These are phyloP conservation scores for Sugiyamaella marilandica DNA, from an alignment of 805 yeast genomes.

Conservation along the genomic window DNA sequence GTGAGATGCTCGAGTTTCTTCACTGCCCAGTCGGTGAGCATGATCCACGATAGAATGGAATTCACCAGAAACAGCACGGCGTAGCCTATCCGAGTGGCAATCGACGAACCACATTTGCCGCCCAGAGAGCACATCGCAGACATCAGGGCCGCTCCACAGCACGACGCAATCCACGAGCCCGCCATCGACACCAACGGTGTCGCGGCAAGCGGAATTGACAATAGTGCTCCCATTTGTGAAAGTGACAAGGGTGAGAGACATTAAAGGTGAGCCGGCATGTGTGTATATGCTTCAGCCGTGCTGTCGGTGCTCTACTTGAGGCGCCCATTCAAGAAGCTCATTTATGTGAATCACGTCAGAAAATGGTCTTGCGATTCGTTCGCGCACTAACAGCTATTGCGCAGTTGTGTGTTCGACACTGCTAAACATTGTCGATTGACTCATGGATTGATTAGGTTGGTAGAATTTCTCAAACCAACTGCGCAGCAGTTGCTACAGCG, in stretches of 20 bases:
- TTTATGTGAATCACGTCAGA: no score
- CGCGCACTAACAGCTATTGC: no score
- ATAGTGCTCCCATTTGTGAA: slow-evolving; percentile 37
- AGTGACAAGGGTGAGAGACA: slow-evolving; percentile 16
- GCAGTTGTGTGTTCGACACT: no score
- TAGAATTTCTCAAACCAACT: no score
- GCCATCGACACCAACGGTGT: slow-evolving; percentile 58
- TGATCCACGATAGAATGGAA: slow-evolving; percentile 87
- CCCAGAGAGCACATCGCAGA: slow-evolving; percentile 51
- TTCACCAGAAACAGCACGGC: slow-evolving; percentile 74
- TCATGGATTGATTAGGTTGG: no score
- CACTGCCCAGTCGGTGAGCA: slow-evolving; percentile 74
- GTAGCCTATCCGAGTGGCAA: slow-evolving; percentile 81
- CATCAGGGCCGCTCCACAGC: slow-evolving; percentile 77
- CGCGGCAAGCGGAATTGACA: slow-evolving; percentile 49
- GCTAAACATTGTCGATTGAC: no score
- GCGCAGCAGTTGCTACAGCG: no score
- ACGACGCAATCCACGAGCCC: slow-evolving; percentile 63
- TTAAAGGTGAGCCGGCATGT: background rate
- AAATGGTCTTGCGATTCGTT: no score
- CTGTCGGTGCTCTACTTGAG: no score
- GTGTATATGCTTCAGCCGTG: no score
- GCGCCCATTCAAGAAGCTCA: no score
- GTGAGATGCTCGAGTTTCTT: slow-evolving; percentile 67
- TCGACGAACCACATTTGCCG: slow-evolving; percentile 64